Evolutionary conservation across 192 early-diverging fungal genomes (phyloP).

Genomic region (Backusella liffmaniae): DNA sequence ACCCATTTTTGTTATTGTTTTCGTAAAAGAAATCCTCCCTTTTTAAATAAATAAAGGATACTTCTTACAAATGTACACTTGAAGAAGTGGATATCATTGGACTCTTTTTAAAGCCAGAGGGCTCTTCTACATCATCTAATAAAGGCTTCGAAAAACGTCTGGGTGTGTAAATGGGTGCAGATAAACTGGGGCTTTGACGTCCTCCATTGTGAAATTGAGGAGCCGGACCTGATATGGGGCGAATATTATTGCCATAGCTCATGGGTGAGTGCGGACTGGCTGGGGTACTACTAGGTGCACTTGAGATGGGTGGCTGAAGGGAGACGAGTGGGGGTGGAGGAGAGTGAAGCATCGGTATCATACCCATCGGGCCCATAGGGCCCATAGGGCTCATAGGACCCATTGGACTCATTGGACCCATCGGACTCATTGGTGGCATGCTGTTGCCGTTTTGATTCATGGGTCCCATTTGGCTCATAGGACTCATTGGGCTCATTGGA

Average conservation of each 20-base stretch:
- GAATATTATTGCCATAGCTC: not conserved
- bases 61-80: conserved; percentile 10
- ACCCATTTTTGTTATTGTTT: not conserved
- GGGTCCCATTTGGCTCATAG: not conserved
- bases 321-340: not conserved
- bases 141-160: conserved; percentile 4
- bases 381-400: not conserved
- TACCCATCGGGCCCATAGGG: not conserved
- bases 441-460: not conserved
- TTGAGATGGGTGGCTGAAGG: not conserved
- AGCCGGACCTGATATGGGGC: not conserved
- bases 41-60: not conserved
- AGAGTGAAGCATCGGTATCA: not conserved
- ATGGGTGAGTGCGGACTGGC: not conserved
- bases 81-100: conserved; percentile 13
- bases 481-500: conserved; percentile 9
- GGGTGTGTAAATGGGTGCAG: not conserved
- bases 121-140: conserved; percentile 15
- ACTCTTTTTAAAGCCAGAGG: conserved; percentile 9
- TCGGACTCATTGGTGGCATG: not conserved
- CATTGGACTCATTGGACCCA: conserved; percentile 5
- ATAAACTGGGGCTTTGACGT: conserved; percentile 16
- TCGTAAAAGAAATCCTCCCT: not conserved
- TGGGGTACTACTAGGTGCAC: not conserved
- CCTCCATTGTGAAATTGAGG: conserved; percentile 2